These are phyloP conservation scores for Ogataea thermomethanolica DNA, from an alignment of 805 yeast genomes.

Conservation along the genomic window DNA sequence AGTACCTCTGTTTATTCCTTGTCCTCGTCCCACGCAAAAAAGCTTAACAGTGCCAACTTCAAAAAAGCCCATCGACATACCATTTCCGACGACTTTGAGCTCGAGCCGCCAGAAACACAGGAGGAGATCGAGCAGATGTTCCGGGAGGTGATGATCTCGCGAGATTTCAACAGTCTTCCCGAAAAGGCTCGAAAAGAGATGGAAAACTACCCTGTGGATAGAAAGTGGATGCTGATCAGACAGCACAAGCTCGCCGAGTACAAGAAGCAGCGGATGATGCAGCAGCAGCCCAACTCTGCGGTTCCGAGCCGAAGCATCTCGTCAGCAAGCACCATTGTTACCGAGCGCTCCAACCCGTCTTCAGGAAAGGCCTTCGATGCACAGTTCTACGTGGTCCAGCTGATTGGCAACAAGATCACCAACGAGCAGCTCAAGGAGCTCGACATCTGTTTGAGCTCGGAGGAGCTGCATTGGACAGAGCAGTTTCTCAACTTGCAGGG, in stretches of 20 bases:
- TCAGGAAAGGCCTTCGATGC: conserved; percentile 38
- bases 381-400: conserved; percentile 73
- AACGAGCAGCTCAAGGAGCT: conserved; percentile 72
- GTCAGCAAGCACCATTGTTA: conserved; percentile 11
- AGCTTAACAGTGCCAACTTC: conserved; percentile 21
- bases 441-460: conserved; percentile 91
- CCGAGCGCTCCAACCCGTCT: conserved; percentile 10
- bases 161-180: conserved; percentile 67
- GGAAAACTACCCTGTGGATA: conserved; percentile 67
- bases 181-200: conserved; percentile 72
- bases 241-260: conserved; percentile 81
- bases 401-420: conserved; percentile 67
- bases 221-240: conserved; percentile 87
- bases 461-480: conserved; percentile 72
- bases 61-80: conserved; percentile 36
- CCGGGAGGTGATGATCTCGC: conserved; percentile 72
- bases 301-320: conserved; percentile 17
- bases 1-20: conserved; percentile 26
- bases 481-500: conserved; percentile 83
- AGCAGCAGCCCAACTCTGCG: conserved; percentile 10
- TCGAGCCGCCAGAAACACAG: conserved; percentile 67
- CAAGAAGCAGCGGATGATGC: conserved; percentile 41
- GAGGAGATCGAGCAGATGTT: conserved; percentile 71
- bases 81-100: conserved; percentile 37
- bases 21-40: conserved; percentile 29